Base-by-base conservation (phyloP, 768 basidiomycete species). In the Lactarius hatsudake region DNA sequence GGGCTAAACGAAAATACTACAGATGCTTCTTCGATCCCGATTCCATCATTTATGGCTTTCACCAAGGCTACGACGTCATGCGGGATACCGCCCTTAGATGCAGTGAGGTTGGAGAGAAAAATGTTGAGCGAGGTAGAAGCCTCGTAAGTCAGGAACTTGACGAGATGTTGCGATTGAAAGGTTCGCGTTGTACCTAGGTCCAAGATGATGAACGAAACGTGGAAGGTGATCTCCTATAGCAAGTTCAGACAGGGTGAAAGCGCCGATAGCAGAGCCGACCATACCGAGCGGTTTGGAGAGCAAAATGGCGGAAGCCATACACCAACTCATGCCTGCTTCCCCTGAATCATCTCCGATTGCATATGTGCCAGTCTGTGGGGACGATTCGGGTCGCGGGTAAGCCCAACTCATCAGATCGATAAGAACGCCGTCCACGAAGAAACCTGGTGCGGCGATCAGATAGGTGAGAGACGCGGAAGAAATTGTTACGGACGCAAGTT, bases 41-140 rank as follows among this genome's bases (percentile, higher is more conserved):
- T 73, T 5, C 84, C 82, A 54, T 84, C 79, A 58, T 79, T 80
- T 38, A 88, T 77, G 15, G 81, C 83, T 66, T 83, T 84, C 63
- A 86, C 74, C 17, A 88, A 77, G 1, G 80, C 76, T 1, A 71
- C 71, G 32, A 74, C 64, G 17, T 80, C 74, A 3, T 76, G 71
- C 7, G 75, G 68, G 0, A 76, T 69, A 42, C 75, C 76, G 58
- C 76, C 75, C 65, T 74, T 74, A n/a, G 81, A 72, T 15, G 80
- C n/a, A 53, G 55, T 77, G 51, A 82, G 73, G 42, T 79, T 82
- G 38, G 82, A 80, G 20, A 95, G 78, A 70, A 87, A 86, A 81
- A 94, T 91, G 73, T 91, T 93, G 62, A 94, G 80, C 0, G 91
- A 91, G 0, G 93, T 92, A 5, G 89, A 86, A 0, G 90, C 90